Evolutionary conservation across 2,329 filamentous ascomycete species (phyloP), one percentile per base, ranked within the genome.

Genomic region (Drechslerella dactyloides): DNA sequence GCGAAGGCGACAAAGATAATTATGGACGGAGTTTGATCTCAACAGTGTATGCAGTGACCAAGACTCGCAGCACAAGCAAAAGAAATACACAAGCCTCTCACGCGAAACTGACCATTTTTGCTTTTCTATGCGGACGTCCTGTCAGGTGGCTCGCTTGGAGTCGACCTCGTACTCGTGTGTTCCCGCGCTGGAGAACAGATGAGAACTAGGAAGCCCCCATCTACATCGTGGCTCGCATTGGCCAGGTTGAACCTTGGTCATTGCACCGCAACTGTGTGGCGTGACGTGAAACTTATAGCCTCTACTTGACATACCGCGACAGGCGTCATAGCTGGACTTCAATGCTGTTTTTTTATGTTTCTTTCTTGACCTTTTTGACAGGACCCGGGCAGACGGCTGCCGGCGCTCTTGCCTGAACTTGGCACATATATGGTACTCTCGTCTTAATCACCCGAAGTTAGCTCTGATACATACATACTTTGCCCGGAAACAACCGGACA

Each of bases 141-240:
- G 58, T 55, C 53, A 70, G 59, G 17, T 70, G 59, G 17, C 55
- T 70, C 59, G 66, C 66, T 64, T 70, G 48, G 66, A 60, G 27
- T 53, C 19, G n/a, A 42, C 51, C 66, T 70, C 66, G 66, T 70
- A 70, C 66, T 70, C 66, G 66, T 70, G 66, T 70, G 54, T 70
- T 64, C 66, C 66, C 66, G 66, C 52, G 40, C 59, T 70, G 66
- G 66, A 70, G 54, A 64, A 70, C 21, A n/a, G 27, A 33, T 33
- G 3, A 3, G 3, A 42, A 24, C 51, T 24, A 70, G 37, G 13
- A 58, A 52, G 46, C 40, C 53, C 46, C 23, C 46, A 17, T 42
- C 13, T 33, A 46, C 44, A 51, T 64, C 50, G 59, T 60, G 66
- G 66, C 59, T 64, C 48, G 30, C 53, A 4, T 2, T 4, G 11